Evolutionary conservation across 805 yeast genomes (phyloP).

Genomic region (Starmerella khaoyaiensis): DNA sequence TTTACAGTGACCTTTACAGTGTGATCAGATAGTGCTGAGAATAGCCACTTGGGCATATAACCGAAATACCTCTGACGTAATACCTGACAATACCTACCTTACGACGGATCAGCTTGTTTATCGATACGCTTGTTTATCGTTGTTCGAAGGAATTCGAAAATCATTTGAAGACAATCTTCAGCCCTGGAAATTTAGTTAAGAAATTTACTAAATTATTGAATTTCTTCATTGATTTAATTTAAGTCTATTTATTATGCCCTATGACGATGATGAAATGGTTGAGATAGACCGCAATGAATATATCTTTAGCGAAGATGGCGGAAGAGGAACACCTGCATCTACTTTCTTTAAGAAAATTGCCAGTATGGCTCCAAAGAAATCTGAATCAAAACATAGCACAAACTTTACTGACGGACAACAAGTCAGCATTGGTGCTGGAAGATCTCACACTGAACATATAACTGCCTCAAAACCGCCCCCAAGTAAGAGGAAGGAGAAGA

Average conservation of each 20-base stretch:
- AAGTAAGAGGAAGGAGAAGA: slow-evolving; percentile 2
- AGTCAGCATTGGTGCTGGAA: slow-evolving; percentile 40
- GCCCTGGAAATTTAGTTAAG: too few relatives aligned
- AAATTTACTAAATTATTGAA: too few relatives aligned
- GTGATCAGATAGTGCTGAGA: too few relatives aligned
- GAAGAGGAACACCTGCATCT: slow-evolving; percentile 47
- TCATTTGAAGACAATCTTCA: too few relatives aligned
- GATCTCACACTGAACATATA: slow-evolving; percentile 38
- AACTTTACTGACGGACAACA: slow-evolving; percentile 24
- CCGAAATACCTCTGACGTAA: slow-evolving; percentile 1
- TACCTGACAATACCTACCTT: slow-evolving; percentile 1
- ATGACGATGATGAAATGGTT: slow-evolving; percentile 19
- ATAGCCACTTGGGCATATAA: neutral
- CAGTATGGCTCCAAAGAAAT: slow-evolving; percentile 15
- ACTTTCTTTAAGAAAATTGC: slow-evolving; percentile 35
- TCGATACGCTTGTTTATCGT: too few relatives aligned
- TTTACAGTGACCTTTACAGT: too few relatives aligned
- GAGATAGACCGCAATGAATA: slow-evolving; percentile 35
- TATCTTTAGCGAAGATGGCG: slow-evolving; percentile 56
- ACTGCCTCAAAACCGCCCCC: slow-evolving; percentile 4
- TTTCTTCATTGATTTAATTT: too few relatives aligned
- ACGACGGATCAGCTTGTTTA: too few relatives aligned
- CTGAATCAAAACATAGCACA: slow-evolving; percentile 1
- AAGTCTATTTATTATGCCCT: slow-evolving; percentile 16
- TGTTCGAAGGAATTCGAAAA: too few relatives aligned